phyloP scores from a whole-genome alignment of 108 stramenopile genomes.

The Skeletonema potamos region DNA sequence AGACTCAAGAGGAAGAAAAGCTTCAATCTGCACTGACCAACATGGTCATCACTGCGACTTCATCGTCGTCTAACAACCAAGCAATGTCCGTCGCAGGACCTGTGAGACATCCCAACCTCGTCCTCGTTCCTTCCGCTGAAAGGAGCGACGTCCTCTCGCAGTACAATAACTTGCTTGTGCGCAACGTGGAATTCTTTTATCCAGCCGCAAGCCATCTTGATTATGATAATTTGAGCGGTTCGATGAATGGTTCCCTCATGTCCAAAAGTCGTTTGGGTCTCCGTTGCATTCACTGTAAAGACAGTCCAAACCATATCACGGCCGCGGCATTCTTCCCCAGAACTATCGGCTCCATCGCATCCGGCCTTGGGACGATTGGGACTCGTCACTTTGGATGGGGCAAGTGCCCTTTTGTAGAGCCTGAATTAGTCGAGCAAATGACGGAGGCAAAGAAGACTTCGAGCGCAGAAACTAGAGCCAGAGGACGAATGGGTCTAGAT shows the following conservation, averaged over 20 bases:
- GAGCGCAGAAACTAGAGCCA: constrained; percentile 28
- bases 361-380: constrained; percentile 51
- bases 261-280: constrained; percentile 38
- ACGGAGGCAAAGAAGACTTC: constrained; percentile 45
- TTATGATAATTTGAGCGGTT: constrained; percentile 15
- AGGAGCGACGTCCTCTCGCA: constrained; percentile 26
- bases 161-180: constrained; percentile 52
- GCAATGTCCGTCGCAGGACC: neutral
- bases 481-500: constrained; percentile 46
- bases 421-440: constrained; percentile 34
- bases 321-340: constrained; percentile 50
- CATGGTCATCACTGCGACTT: neutral
- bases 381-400: constrained; percentile 44
- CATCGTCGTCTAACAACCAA: neutral
- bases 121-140: constrained; percentile 24
- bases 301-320: constrained; percentile 32
- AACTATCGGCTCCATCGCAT: constrained; percentile 43
- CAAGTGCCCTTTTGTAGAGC: constrained; percentile 40
- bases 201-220: constrained; percentile 24
- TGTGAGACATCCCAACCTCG: constrained; percentile 13
- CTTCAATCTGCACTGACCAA: neutral
- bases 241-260: constrained; percentile 15
- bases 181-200: constrained; percentile 47
- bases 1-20: constrained; percentile 1
- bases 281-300: constrained; percentile 46